Conservation (phyloP, 352 stramenopile genomes). For the Elongisporangium prolatum region DNA sequence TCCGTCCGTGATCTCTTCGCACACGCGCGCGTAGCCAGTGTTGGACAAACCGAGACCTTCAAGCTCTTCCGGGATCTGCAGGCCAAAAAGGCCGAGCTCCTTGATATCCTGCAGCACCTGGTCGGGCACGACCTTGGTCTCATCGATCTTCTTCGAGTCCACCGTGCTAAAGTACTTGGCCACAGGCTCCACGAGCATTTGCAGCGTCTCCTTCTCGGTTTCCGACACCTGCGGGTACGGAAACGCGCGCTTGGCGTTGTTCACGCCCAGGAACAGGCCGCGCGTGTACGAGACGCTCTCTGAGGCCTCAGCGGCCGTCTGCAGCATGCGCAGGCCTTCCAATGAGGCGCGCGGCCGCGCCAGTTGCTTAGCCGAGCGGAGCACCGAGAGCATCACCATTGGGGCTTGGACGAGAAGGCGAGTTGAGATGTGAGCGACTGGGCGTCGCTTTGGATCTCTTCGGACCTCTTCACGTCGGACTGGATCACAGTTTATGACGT, state of each 20-base stretch:
- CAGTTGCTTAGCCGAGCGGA: slow-evolving; percentile 21
- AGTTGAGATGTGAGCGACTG: background rate
- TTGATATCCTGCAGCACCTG: slow-evolving; percentile 74
- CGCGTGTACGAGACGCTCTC: slow-evolving; percentile 75
- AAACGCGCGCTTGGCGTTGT: slow-evolving; percentile 73
- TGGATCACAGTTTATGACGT: background rate
- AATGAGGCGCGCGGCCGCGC: slow-evolving; percentile 14
- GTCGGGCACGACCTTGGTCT: slow-evolving; percentile 73
- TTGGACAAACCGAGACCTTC: slow-evolving; percentile 78
- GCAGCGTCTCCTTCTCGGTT: slow-evolving; percentile 74
- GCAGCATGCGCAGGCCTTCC: slow-evolving; percentile 31
- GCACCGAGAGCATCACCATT: slow-evolving; percentile 47
- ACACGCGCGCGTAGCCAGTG: slow-evolving; percentile 81
- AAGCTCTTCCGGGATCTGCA: slow-evolving; percentile 82
- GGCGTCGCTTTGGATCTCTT: background rate
- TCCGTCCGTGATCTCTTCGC: slow-evolving; percentile 80
- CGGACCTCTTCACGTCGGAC: background rate
- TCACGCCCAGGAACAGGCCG: slow-evolving; percentile 78
- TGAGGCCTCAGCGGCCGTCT: slow-evolving; percentile 65
- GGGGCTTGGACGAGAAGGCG: background rate
- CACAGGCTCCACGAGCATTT: slow-evolving; percentile 82
- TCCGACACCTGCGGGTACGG: slow-evolving; percentile 72
- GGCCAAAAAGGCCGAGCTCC: slow-evolving; percentile 80
- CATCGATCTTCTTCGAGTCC: slow-evolving; percentile 70
- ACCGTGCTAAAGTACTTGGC: slow-evolving; percentile 73